These are phyloP conservation scores for Populus hybrid DNA, from an alignment of 441 rosid genomes.

Conservation along the genomic window DNA sequence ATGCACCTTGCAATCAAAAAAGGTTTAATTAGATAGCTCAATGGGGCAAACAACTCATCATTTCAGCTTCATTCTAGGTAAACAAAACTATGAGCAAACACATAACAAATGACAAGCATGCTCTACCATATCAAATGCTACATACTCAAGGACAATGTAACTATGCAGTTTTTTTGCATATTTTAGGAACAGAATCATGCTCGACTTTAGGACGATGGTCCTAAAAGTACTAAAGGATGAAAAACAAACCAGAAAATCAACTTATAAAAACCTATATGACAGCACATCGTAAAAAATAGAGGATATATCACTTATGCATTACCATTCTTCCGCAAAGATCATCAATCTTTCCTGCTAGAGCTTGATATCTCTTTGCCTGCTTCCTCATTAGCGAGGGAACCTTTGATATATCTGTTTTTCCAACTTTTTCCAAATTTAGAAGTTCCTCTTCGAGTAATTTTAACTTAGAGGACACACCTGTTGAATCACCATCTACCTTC, in stretches of 20 bases:
- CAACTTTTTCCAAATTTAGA: constrained; percentile 65
- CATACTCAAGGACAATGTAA: not conserved
- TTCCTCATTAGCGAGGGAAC: constrained; percentile 64
- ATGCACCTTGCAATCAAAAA: not conserved
- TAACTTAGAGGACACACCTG: constrained; percentile 66
- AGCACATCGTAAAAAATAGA: not conserved
- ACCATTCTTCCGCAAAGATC: constrained; percentile 93
- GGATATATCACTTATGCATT: constrained; percentile 11
- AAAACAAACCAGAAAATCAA: not conserved
- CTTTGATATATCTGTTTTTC: constrained; percentile 50
- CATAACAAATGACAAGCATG: not conserved
- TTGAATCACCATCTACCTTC: constrained; percentile 73
- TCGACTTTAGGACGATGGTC: not conserved
- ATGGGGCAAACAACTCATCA: not conserved
- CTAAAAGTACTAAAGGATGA: not conserved
- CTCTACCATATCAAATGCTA: not conserved
- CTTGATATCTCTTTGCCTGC: constrained; percentile 81
- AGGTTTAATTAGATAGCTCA: not conserved
- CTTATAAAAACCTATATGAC: not conserved
- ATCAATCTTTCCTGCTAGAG: constrained; percentile 79
- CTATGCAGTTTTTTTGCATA: not conserved
- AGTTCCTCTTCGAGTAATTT: constrained; percentile 76
- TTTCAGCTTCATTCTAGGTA: not conserved
- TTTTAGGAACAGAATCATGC: constrained; percentile 1
- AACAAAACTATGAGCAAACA: no score